These are phyloP conservation scores for Xylariaceae sp. DNA, from an alignment of 2,329 filamentous ascomycete genomes.

Conservation along the genomic window DNA sequence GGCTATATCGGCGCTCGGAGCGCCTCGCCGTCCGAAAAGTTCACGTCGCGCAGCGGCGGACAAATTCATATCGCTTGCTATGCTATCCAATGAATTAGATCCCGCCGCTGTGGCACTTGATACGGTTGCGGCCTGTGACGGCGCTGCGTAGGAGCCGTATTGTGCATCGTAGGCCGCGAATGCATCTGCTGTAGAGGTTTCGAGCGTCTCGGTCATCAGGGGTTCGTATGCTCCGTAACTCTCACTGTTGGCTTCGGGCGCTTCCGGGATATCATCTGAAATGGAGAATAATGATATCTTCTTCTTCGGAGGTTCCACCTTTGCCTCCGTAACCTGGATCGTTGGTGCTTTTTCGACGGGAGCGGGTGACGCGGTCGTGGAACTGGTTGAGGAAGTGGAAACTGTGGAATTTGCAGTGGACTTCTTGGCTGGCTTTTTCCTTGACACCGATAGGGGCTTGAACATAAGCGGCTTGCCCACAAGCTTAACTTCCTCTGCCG, in stretches of 20 bases:
- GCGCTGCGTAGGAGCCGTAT: conserved; percentile 11
- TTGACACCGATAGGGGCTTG: conserved; percentile 76
- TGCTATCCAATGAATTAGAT: conserved; percentile 55
- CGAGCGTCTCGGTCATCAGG: conserved; percentile 37
- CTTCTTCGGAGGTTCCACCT: conserved; percentile 40
- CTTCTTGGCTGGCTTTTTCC: conserved; percentile 69
- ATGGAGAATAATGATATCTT: conserved; percentile 69
- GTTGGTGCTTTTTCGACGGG: conserved; percentile 20
- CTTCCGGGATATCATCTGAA: conserved; percentile 36
- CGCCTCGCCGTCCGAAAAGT: conserved; percentile 65
- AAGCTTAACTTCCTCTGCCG: conserved; percentile 60
- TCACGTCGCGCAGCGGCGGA: conserved; percentile 72
- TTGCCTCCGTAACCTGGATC: conserved; percentile 3
- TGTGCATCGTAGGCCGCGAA: conserved; percentile 34
- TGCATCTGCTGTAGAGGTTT: conserved; percentile 27
- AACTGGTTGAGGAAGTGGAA: background rate
- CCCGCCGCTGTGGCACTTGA: conserved; percentile 25
- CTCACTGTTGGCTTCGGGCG: conserved; percentile 23
- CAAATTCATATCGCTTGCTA: conserved; percentile 74
- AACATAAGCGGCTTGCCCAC: conserved; percentile 82
- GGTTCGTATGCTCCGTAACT: conserved; percentile 44
- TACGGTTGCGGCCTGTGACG: conserved; percentile 26
- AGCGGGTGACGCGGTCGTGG: conserved; percentile 7
- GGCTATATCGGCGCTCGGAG: conserved; percentile 34
- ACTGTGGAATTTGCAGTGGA: conserved; percentile 38